Evolutionary conservation across 305 asterid species (phyloP), one percentile per base, ranked within the genome.

Genomic region (Fraxinus sp.): DNA sequence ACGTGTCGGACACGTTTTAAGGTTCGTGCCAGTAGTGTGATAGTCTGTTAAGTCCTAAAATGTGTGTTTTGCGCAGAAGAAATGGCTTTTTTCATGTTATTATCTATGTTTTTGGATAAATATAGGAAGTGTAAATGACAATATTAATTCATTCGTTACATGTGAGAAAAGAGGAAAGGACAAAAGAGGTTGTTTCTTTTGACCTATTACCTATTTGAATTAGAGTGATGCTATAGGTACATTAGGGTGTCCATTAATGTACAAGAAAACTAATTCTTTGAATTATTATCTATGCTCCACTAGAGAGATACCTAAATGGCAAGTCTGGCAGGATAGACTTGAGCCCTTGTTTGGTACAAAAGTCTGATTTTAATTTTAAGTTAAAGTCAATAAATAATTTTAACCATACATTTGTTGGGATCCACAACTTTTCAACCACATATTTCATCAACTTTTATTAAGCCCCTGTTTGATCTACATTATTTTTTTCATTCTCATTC

Each of bases 1-100:
- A 11, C 74, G n/a, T 26, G 74, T 24, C 16, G 10, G 74, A 28
- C 16, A 68, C 4, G 14, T 73, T 81, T 78, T 55, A 16, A 16
- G 49, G 74, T 36, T 81, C 88, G 83, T 79, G 86, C 57, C 57
- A 75, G 44, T 79, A 44, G 83, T 39, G 90, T 87, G 88, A 85
- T 78, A 84, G 86, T 75, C 79, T 79, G 87, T 85, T 83, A 76
- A n/a, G 84, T 84, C 81, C 28, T 59, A 74, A 33, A 66, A 7
- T 57, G 70, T 41, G 70, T 46, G 14, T 30, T 52, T 32, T n/a
- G 33, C 52, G 74, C 74, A 68, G 36, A 68, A 30, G 39, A 68
- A 68, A 30, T 68, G 74, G 22, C 74, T 68, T 68, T 68, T 68
- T 26, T 68, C 10, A 68, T 68, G 39, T 11, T 68, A 68, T 11